phyloP scores from a whole-genome alignment of 257 asterid species.

The Paulownia fortunei region DNA sequence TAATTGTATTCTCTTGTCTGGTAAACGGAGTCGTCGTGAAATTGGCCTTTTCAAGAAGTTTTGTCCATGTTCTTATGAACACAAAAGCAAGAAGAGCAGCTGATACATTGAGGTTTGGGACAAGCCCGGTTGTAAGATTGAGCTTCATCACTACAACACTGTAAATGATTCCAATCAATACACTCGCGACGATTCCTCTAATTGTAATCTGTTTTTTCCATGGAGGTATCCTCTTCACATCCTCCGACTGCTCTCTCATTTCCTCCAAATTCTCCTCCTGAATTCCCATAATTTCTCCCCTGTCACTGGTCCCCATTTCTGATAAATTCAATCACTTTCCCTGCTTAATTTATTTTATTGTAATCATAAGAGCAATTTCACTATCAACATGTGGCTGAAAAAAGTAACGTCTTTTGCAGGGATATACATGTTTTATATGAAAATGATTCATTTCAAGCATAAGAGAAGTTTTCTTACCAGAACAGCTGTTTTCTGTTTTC shows the following conservation, averaged over 20 bases:
- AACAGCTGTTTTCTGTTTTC: not conserved
- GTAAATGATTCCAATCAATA: constrained; percentile 65
- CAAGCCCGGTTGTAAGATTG: constrained; percentile 77
- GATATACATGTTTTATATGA: not conserved
- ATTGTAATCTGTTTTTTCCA: constrained; percentile 76
- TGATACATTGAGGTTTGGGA: constrained; percentile 90
- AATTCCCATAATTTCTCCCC: constrained; percentile 36
- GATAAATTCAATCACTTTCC: constrained; percentile 5
- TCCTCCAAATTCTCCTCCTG: constrained; percentile 39
- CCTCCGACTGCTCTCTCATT: constrained; percentile 32
- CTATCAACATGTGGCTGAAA: not conserved
- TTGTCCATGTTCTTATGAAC: constrained; percentile 72
- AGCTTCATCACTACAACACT: constrained; percentile 82
- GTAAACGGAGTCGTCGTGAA: constrained; percentile 69
- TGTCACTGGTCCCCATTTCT: constrained; percentile 37
- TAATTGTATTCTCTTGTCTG: constrained; percentile 78
- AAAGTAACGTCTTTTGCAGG: not conserved
- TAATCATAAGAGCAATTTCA: constrained; percentile 12
- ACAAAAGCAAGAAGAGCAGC: constrained; percentile 89
- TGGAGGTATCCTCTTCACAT: constrained; percentile 64
- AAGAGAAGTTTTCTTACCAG: constrained; percentile 11
- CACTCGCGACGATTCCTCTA: constrained; percentile 74
- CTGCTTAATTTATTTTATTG: constrained; percentile 15
- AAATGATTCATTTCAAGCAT: not conserved
- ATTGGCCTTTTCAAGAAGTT: constrained; percentile 62